These are phyloP conservation scores for Xylariaceae sp. DNA, from an alignment of 2,329 filamentous ascomycete genomes.

Conservation along the genomic window DNA sequence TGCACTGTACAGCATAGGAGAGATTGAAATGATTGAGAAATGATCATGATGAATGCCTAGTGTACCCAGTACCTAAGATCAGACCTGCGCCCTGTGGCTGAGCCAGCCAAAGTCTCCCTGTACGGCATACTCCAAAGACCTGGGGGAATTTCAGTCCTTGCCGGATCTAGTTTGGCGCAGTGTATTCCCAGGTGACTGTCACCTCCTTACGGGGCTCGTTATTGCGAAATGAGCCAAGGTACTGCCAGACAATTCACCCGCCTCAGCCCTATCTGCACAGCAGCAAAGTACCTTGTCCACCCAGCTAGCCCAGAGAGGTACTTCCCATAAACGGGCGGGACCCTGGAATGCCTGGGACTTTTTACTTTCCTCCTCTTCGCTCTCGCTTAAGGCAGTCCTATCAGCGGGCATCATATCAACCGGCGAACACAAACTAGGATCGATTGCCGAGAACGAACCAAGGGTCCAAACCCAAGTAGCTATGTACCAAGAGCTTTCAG, in stretches of 20 bases:
- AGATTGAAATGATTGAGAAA: neutral
- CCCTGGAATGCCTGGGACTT: neutral
- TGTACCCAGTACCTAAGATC: no score
- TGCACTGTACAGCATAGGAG: neutral
- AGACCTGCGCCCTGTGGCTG: conserved; percentile 14
- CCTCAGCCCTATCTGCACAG: conserved; percentile 25
- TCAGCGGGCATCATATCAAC: conserved; percentile 21
- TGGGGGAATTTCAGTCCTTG: no score
- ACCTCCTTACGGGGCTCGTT: conserved; percentile 17
- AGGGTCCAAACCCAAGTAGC: conserved; percentile 13
- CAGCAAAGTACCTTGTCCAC: conserved; percentile 16
- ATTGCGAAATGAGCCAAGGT: conserved; percentile 12
- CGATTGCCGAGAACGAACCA: conserved; percentile 24
- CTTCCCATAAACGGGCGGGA: conserved; percentile 2
- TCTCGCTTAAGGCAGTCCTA: conserved; percentile 22
- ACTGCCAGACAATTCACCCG: neutral
- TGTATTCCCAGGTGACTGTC: conserved; percentile 15
- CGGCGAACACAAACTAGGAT: conserved; percentile 26
- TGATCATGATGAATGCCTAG: neutral
- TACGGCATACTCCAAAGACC: no score
- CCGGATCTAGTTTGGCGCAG: no score
- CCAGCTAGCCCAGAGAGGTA: conserved; percentile 7
- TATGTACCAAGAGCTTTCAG: conserved; percentile 1
- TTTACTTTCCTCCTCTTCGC: conserved; percentile 5
- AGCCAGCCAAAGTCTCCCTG: no score